phyloP scores from a whole-genome alignment of 106 monocot species.

The Allium cepa region DNA sequence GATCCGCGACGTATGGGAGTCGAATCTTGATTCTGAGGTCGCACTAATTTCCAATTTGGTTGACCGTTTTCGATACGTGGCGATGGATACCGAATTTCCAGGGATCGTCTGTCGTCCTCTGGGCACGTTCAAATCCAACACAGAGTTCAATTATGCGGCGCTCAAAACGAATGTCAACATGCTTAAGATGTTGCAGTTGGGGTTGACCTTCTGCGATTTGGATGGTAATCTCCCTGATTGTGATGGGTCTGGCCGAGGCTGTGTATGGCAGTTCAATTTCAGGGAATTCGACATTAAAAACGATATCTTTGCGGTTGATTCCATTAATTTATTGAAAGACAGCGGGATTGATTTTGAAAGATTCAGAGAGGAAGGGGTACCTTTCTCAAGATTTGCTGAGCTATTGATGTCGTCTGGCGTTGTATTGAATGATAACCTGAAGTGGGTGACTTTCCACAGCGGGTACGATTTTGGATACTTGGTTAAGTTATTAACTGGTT shows the following conservation, averaged over 20 bases:
- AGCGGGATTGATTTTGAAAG: constrained; percentile 41
- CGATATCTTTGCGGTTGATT: constrained; percentile 37
- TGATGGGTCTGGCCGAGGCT: constrained; percentile 24
- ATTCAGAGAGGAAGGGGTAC: constrained; percentile 30
- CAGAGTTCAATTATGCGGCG: constrained; percentile 37
- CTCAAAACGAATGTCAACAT: constrained; percentile 57
- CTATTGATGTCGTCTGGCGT: constrained; percentile 55
- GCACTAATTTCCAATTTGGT: constrained; percentile 36
- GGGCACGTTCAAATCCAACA: constrained; percentile 24
- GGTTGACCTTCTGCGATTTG: constrained; percentile 47
- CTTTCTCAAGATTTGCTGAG: constrained; percentile 30
- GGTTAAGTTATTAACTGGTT: constrained; percentile 36
- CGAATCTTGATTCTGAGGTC: constrained; percentile 43
- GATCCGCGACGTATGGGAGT: constrained; percentile 57
- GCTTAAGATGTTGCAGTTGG: constrained; percentile 52
- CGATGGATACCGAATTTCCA: constrained; percentile 26
- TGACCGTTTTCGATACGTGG: constrained; percentile 33
- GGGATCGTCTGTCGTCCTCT: constrained; percentile 44
- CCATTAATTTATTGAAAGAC: constrained; percentile 39
- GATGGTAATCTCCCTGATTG: constrained; percentile 39
- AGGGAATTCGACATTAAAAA: constrained; percentile 21
- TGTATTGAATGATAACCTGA: constrained; percentile 38
- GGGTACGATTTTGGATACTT: constrained; percentile 52
- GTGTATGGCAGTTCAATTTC: constrained; percentile 48
- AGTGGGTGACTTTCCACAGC: constrained; percentile 50